Conservation (phyloP, 2,329 filamentous ascomycete genomes). For the Metarhizium guizhouense region DNA sequence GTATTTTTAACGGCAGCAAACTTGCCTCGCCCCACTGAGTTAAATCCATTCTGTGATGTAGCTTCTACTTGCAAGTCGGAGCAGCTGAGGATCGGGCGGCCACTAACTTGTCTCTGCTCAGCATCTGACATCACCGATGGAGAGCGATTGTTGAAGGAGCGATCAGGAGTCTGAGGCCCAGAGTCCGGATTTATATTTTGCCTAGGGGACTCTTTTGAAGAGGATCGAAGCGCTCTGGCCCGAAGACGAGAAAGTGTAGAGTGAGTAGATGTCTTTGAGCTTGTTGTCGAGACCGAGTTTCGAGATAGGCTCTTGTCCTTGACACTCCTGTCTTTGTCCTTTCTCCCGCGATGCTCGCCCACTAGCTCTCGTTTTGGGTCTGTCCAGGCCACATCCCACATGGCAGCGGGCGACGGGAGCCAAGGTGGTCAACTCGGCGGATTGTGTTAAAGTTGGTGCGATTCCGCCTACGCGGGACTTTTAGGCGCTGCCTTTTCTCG, state of each 20-base stretch:
- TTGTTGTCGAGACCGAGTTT: conserved; percentile 7
- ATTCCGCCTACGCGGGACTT: neutral
- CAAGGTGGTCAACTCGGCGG: neutral
- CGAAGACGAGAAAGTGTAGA: conserved; percentile 19
- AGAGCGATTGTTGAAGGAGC: neutral
- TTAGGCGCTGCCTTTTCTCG: neutral
- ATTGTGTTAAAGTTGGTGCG: neutral
- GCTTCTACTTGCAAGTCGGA: neutral
- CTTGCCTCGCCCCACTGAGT: neutral
- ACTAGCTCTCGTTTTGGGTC: conserved; percentile 44
- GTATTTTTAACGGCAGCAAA: neutral
- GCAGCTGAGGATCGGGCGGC: neutral
- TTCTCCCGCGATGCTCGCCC: conserved; percentile 42
- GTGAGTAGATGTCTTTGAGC: conserved; percentile 3
- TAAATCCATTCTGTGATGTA: neutral
- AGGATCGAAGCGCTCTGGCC: conserved; percentile 11
- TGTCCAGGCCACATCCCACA: conserved; percentile 54
- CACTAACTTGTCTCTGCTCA: neutral
- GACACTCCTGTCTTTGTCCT: conserved; percentile 24
- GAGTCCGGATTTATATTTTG: neutral
- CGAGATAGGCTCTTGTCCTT: conserved; percentile 3
- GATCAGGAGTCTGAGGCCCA: neutral
- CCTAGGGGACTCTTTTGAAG: conserved; percentile 2
- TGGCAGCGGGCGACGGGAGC: conserved; percentile 22
- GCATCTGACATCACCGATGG: conserved; percentile 3